Evolutionary conservation across 257 asterid genomes (phyloP).

Genomic region (Solanum phureja): DNA sequence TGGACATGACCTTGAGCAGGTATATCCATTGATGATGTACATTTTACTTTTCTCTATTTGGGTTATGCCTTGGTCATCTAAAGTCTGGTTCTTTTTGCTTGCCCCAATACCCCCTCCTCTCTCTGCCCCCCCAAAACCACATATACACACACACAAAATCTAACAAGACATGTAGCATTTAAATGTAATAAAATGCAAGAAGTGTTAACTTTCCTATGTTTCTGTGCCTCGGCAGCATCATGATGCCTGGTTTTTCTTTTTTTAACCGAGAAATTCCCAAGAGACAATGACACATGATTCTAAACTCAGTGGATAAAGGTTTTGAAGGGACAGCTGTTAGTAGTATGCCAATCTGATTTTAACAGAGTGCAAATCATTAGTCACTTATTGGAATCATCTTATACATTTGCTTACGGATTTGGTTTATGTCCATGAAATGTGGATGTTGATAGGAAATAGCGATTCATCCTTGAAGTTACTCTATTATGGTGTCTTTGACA

Average conservation of each 20-base stretch:
- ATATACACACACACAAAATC: background rate
- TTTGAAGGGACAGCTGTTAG: background rate
- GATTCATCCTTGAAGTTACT: background rate
- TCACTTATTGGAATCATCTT: background rate
- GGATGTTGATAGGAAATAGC: background rate
- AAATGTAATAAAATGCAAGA: background rate
- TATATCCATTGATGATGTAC: slow-evolving; percentile 3
- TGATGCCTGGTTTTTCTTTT: background rate
- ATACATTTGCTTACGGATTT: background rate
- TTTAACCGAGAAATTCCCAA: background rate
- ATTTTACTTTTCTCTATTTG: background rate
- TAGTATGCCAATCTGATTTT: background rate
- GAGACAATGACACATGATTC: background rate
- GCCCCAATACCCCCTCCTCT: no score
- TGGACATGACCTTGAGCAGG: slow-evolving; percentile 77
- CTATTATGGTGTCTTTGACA: background rate
- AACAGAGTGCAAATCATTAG: background rate
- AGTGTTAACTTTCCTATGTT: background rate
- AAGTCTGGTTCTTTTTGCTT: background rate
- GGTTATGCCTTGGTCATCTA: background rate
- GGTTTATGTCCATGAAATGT: background rate
- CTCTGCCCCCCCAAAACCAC: background rate
- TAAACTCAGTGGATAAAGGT: background rate
- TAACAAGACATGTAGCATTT: background rate
- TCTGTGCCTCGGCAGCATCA: background rate